Evolutionary conservation across 805 yeast genomes (phyloP).

Genomic region (Isabelozyma pseudorhagii): DNA sequence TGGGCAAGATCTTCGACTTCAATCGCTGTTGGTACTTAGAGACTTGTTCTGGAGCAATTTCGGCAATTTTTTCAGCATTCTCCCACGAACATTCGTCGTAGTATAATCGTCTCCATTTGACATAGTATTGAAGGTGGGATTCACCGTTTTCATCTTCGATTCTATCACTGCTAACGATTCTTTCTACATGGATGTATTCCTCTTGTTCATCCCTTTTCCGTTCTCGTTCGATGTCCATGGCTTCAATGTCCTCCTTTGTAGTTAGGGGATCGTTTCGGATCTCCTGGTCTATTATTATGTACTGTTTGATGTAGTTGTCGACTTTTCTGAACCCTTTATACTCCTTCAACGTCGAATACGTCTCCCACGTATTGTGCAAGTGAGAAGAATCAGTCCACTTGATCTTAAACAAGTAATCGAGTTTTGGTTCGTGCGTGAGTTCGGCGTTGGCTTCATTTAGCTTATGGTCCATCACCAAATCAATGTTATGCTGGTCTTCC

Average conservation of each 20-base stretch:
- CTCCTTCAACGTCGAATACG: constrained; percentile 49
- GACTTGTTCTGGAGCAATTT: constrained; percentile 79
- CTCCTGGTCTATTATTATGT: constrained; percentile 68
- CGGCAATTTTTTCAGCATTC: constrained; percentile 81
- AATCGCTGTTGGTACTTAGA: constrained; percentile 76
- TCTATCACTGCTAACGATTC: constrained; percentile 86
- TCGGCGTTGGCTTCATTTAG: constrained; percentile 32
- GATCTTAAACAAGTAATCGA: constrained; percentile 56
- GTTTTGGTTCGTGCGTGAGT: constrained; percentile 52
- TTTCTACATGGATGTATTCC: constrained; percentile 82
- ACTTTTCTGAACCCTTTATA: constrained; percentile 78
- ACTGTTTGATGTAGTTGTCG: constrained; percentile 85
- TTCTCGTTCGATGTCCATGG: constrained; percentile 88
- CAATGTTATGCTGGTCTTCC: constrained; percentile 33
- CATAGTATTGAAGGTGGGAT: constrained; percentile 72
- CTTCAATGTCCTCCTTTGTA: constrained; percentile 88
- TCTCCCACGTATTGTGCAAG: constrained; percentile 93
- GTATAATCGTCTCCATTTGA: constrained; percentile 90
- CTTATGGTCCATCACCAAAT: constrained; percentile 40
- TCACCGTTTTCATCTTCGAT: constrained; percentile 58
- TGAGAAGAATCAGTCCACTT: constrained; percentile 91
- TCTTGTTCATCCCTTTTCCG: constrained; percentile 77
- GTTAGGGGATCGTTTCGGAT: constrained; percentile 76
- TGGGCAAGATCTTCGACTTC: constrained; percentile 82
- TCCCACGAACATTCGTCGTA: constrained; percentile 99